Evolutionary conservation across 2,329 filamentous ascomycete species (phyloP), one percentile per base, ranked within the genome.

Genomic region (Bimuria novae-zelandiae): DNA sequence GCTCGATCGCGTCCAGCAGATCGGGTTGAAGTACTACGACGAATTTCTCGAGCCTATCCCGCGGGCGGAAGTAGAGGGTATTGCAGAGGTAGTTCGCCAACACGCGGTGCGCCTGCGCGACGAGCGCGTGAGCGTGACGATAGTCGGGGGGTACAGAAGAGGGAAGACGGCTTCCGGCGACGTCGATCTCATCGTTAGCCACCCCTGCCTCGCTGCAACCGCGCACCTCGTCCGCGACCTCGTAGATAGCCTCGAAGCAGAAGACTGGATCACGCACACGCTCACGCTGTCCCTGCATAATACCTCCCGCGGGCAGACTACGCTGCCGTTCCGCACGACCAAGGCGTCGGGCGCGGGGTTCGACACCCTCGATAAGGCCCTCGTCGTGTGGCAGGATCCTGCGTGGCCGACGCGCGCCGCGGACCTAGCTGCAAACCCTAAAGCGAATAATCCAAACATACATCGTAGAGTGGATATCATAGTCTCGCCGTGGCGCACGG

Each of bases 381-480:
- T 97, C 47, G 89, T 97, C 0, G 91, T 97, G 0, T 97, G 93
- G 93, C 90, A 96, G 68, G 80, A 92, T 65, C 87, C 87, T 0
- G 45, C 57, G 2, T 76, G 76, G 70, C 70, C 75, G 4, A 72
- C 67, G 0, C 73, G 74, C 51, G 67, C 65, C 1, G 70, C 53
- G 12, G 76, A 76, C 43, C 60, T 72, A 10, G 68, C 61, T 0
- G 54, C 54, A 1, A 63, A 76, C 40, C 62, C 73, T 1, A 68
- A 71, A 42, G 71, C 75, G 1, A 84, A 82, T 64, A 92, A 92
- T 55, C 82, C 85, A 0, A 90, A 91, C 61, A 81, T 83, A 0
- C 93, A 96, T 68, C 84, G 92, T 17, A 82, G 93, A 40, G 92
- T 97, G 1, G 93, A 97, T 68, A 96, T 97, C 52, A 93, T 97